Evolutionary conservation across 306 rosid species (phyloP).

Genomic region (Mimosa pudica): DNA sequence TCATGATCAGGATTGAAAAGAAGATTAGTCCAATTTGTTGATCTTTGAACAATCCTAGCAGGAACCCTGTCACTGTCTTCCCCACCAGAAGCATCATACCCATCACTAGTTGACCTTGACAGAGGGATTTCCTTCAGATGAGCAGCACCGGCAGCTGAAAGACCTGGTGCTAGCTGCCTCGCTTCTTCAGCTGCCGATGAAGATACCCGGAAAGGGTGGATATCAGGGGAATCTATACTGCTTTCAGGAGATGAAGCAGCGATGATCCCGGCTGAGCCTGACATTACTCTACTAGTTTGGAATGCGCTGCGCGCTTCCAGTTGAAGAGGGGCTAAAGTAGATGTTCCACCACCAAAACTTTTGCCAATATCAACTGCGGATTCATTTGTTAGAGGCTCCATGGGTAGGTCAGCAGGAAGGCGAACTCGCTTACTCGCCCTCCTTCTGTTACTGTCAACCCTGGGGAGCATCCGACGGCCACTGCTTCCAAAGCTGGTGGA

Average conservation of each 20-base stretch:
- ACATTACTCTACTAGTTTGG: conserved; percentile 65
- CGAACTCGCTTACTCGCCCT: conserved; percentile 63
- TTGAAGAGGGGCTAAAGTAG: conserved; percentile 79
- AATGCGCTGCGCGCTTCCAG: conserved; percentile 77
- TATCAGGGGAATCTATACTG: conserved; percentile 89
- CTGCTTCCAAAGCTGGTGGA: conserved; percentile 67
- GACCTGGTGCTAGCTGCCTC: conserved; percentile 58
- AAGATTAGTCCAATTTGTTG: conserved; percentile 69
- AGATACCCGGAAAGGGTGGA: conserved; percentile 74
- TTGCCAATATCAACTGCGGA: conserved; percentile 46
- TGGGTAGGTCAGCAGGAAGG: conserved; percentile 70
- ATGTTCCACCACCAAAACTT: conserved; percentile 49
- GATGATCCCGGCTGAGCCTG: conserved; percentile 60
- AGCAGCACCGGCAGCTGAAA: conserved; percentile 50
- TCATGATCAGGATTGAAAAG: conserved; percentile 65
- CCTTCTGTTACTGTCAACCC: conserved; percentile 65
- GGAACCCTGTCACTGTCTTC: conserved; percentile 91
- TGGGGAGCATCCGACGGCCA: conserved; percentile 54
- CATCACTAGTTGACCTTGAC: conserved; percentile 94
- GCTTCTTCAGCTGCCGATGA: conserved; percentile 71
- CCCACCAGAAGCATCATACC: conserved; percentile 98
- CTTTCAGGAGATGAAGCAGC: conserved; percentile 82
- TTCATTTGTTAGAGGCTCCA: conserved; percentile 53
- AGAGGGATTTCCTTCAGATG: conserved; percentile 62
- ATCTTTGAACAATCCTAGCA: conserved; percentile 65